Evolutionary conservation across 805 yeast species (phyloP), one percentile per base, ranked within the genome.

Genomic region (Myxozyma kluyveri): DNA sequence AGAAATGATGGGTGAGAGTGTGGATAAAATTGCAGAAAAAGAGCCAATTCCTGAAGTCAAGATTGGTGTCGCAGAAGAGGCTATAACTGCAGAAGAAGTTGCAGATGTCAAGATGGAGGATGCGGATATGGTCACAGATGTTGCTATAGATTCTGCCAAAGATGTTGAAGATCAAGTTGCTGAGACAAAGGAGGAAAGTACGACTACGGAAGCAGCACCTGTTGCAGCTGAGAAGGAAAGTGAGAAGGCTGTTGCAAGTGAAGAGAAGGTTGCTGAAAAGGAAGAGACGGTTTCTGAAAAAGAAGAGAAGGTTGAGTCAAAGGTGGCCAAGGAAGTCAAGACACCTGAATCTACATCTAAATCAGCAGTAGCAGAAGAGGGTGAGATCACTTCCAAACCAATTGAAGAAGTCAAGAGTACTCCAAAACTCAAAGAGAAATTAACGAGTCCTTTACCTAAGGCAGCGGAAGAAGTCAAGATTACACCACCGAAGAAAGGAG

Each of bases 401-500:
- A n/a, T n/a, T n/a, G n/a, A n/a, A n/a, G n/a, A n/a, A n/a, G n/a
- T n/a, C n/a, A n/a, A n/a, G n/a, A n/a, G n/a, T n/a, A n/a, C n/a
- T n/a, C n/a, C n/a, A n/a, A n/a, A n/a, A n/a, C n/a, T n/a, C n/a
- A n/a, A n/a, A n/a, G n/a, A n/a, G n/a, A n/a, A n/a, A n/a, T n/a
- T n/a, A n/a, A n/a, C n/a, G n/a, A n/a, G n/a, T n/a, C n/a, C n/a
- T n/a, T n/a, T n/a, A n/a, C n/a, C n/a, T n/a, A n/a, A n/a, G n/a
- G n/a, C n/a, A n/a, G n/a, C n/a, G n/a, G n/a, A n/a, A n/a, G n/a
- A n/a, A n/a, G n/a, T n/a, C n/a, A n/a, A n/a, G n/a, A n/a, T n/a
- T n/a, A n/a, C n/a, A n/a, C n/a, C n/a, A n/a, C n/a, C n/a, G 42
- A 18, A 45, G 19, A 41, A 24, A 23, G 14, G 17, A 2, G 58